Conservation (phyloP, 2,329 filamentous ascomycete genomes). For the Bertia moriformis region DNA sequence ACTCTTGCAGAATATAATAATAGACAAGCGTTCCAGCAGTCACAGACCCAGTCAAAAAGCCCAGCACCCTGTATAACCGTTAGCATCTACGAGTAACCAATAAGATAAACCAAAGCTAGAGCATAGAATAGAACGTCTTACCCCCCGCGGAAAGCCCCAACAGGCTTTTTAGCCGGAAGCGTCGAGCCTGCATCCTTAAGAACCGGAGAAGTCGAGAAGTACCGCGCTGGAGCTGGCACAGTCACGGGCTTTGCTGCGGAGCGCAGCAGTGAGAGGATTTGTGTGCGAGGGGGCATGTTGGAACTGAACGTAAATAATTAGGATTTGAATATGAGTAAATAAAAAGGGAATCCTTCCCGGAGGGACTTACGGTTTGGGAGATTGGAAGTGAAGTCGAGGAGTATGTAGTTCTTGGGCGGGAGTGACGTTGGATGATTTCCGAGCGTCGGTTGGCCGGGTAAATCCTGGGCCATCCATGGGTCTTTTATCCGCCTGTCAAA, state of each 20-base stretch:
- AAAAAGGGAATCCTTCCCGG: too few relatives aligned
- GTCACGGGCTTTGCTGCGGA: not conserved
- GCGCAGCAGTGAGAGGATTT: not conserved
- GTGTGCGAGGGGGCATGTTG: not conserved
- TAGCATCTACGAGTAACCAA: not conserved
- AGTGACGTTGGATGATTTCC: too few relatives aligned
- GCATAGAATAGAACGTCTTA: not conserved
- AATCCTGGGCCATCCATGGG: too few relatives aligned
- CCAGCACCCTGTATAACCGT: slow-evolving; percentile 33
- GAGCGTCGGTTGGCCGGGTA: too few relatives aligned
- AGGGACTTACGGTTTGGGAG: too few relatives aligned
- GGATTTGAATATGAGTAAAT: too few relatives aligned
- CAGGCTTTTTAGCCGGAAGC: not conserved
- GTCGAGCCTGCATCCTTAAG: not conserved
- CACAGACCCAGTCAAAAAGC: slow-evolving; percentile 45
- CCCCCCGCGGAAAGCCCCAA: not conserved
- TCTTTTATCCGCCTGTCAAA: too few relatives aligned
- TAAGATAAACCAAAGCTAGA: too few relatives aligned
- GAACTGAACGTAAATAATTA: too few relatives aligned
- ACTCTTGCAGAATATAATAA: slow-evolving; percentile 52
- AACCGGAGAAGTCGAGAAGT: not conserved
- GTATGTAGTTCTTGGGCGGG: too few relatives aligned
- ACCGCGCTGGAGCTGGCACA: not conserved
- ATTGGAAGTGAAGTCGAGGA: too few relatives aligned
- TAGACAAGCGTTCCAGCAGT: slow-evolving; percentile 43